Conservation (phyloP, 805 yeast species). For the Maudiozyma saulgeensis region DNA sequence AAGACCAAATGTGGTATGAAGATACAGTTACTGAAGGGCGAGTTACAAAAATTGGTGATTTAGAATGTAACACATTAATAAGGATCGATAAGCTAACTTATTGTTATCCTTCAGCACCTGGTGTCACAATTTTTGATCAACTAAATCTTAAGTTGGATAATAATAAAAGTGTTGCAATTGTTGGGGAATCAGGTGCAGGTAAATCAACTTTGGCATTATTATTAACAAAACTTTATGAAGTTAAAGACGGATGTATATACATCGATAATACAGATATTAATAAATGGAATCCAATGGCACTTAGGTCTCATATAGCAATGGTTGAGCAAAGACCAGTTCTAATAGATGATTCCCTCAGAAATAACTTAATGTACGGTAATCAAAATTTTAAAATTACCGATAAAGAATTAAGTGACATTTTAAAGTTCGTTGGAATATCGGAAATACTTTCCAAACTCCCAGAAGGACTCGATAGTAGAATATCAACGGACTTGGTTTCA, state of each 20-base stretch:
- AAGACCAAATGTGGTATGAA: conserved; percentile 7
- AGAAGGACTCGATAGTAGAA: conserved; percentile 46
- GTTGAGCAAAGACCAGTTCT: conserved; percentile 71
- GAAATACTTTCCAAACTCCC: conserved; percentile 49
- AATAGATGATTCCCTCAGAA: conserved; percentile 63
- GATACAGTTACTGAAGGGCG: conserved; percentile 2
- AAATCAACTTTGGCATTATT: conserved; percentile 67
- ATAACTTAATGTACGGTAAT: conserved; percentile 61
- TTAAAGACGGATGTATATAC: conserved; percentile 31
- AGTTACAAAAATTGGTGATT: not conserved
- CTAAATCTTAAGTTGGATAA: conserved; percentile 35
- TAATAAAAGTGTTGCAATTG: conserved; percentile 52
- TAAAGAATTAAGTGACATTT: conserved; percentile 30
- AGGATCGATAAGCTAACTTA: conserved; percentile 40
- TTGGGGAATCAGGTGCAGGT: conserved; percentile 88
- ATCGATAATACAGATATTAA: conserved; percentile 42
- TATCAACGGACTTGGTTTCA: conserved; percentile 51
- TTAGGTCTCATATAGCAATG: conserved; percentile 49
- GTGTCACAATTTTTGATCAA: conserved; percentile 31
- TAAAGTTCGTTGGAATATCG: conserved; percentile 40
- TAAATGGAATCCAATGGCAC: conserved; percentile 34
- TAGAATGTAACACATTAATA: conserved; percentile 19
- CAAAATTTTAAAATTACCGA: conserved; percentile 22
- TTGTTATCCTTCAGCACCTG: conserved; percentile 34
- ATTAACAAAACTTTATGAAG: conserved; percentile 43